A percentile compares a stretch with the other conserved stretches of the same genome.
Evolutionary conservation across 768 basidiomycete genomes (phyloP).

Genomic region (Lactarius pseudohatsudake): DNA sequence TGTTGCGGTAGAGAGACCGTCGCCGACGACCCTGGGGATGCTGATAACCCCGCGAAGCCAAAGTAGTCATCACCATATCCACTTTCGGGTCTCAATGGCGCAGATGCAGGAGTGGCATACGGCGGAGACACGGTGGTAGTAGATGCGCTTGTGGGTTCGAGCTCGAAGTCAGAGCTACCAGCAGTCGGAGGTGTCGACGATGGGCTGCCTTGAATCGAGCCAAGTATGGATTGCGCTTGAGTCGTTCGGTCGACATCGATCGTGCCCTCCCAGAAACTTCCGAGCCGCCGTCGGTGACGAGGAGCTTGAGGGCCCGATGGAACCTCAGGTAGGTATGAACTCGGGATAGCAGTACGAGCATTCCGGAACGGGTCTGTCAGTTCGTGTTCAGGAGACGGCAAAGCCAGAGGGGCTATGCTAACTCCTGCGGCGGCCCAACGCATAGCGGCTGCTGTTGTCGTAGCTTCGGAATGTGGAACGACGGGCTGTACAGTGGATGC

Average conservation of each 20-base stretch:
- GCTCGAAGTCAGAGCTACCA: not conserved
- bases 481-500: conserved; percentile 13
- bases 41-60: conserved; percentile 9
- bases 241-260: conserved; percentile 54
- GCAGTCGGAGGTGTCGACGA: conserved; percentile 27
- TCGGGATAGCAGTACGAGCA: conserved; percentile 63
- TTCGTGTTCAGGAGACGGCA: conserved; percentile 90
- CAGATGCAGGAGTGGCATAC: conserved; percentile 35
- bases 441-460: conserved; percentile 75
- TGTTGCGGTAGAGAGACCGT: conserved; percentile 28
- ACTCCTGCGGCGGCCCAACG: conserved; percentile 83
- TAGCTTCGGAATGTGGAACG: conserved; percentile 49
- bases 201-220: conserved; percentile 36
- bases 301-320: conserved; percentile 44
- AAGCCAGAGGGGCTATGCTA: conserved; percentile 80
- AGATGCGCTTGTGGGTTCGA: conserved; percentile 12
- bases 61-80: conserved; percentile 36
- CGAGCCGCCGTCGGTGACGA: conserved; percentile 57
- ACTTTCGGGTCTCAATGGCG: conserved; percentile 26
- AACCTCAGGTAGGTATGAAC: conserved; percentile 48
- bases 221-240: conserved; percentile 21
- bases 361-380: conserved; percentile 88
- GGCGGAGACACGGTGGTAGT: conserved; percentile 28
- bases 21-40: conserved; percentile 7
- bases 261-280: conserved; percentile 78